A percentile compares a stretch with the other conserved stretches of the same genome.
Conservation (phyloP, 306 rosid species). For the Corylus avellana region DNA sequence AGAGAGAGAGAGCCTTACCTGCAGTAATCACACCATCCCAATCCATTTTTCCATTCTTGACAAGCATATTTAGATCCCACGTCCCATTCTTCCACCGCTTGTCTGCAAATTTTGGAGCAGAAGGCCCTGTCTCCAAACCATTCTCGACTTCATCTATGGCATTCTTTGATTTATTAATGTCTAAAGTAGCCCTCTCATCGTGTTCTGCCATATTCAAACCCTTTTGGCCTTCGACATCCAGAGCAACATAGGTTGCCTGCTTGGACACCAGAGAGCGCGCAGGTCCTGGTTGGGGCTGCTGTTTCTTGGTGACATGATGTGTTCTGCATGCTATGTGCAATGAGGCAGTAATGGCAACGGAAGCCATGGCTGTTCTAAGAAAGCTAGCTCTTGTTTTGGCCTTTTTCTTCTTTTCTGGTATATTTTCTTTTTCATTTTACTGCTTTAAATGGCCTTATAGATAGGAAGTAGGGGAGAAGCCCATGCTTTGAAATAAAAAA, state of each 20-base stretch:
- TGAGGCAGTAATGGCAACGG: slow-evolving; percentile 41
- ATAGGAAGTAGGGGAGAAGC: slow-evolving; percentile 20
- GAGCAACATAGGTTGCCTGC: slow-evolving; percentile 12
- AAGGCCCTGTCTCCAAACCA: not conserved
- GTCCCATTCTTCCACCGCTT: slow-evolving; percentile 52
- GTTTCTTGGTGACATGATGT: slow-evolving; percentile 33
- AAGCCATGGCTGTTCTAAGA: slow-evolving; percentile 35
- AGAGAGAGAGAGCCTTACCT: slow-evolving; percentile 18
- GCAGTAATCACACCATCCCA: slow-evolving; percentile 49
- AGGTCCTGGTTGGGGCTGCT: slow-evolving; percentile 18
- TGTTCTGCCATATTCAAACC: not conserved
- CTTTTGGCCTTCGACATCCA: slow-evolving; percentile 1
- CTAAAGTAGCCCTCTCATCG: not conserved
- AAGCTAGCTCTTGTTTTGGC: not conserved
- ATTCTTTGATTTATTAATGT: not conserved
- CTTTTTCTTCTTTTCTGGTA: not conserved
- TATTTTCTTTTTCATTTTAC: no score
- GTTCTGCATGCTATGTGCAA: slow-evolving; percentile 31
- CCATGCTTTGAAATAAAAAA: slow-evolving; percentile 22
- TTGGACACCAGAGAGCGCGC: slow-evolving; percentile 24
- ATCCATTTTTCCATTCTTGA: slow-evolving; percentile 38
- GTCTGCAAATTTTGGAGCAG: slow-evolving; percentile 17
- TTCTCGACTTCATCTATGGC: slow-evolving; percentile 7
- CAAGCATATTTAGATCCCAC: slow-evolving; percentile 53
- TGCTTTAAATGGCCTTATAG: slow-evolving; percentile 1